These are phyloP conservation scores for Leccinum subspadiceum DNA, from an alignment of 1,284 basidiomycete species.

Conservation along the genomic window DNA sequence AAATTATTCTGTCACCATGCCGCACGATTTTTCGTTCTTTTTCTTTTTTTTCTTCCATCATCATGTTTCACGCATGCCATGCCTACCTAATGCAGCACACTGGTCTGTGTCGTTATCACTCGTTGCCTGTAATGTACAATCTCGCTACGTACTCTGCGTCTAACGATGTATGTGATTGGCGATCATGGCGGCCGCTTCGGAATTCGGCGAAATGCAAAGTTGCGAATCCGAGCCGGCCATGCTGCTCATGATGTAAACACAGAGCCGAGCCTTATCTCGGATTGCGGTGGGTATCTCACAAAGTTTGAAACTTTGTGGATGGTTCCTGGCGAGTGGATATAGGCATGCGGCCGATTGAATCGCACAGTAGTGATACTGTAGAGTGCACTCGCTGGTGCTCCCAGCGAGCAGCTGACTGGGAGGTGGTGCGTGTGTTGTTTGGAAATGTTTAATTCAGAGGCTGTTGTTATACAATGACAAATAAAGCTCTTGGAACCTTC, in stretches of 20 bases:
- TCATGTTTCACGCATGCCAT: slow-evolving; percentile 25
- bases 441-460: slow-evolving; percentile 26
- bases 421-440: slow-evolving; percentile 25
- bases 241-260: slow-evolving; percentile 1
- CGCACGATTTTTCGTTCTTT: neutral
- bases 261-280: slow-evolving; percentile 13
- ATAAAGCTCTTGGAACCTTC: slow-evolving; percentile 19
- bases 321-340: neutral
- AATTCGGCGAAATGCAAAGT: neutral
- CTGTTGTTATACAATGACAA: slow-evolving; percentile 32
- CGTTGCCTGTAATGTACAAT: slow-evolving; percentile 11
- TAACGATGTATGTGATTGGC: slow-evolving; percentile 9
- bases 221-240: neutral
- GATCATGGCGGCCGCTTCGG: slow-evolving; percentile 11
- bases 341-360: neutral
- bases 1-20: slow-evolving; percentile 23
- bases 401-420: neutral
- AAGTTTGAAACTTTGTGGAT: neutral
- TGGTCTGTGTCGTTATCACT: slow-evolving; percentile 8
- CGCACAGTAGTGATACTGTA: neutral
- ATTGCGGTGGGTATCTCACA: slow-evolving; percentile 15
- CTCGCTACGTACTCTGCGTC: slow-evolving; percentile 9
- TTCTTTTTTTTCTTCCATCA: slow-evolving; percentile 5
- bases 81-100: slow-evolving; percentile 20
- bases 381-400: neutral